These are phyloP conservation scores for Eucalyptus curtisii DNA, from an alignment of 345 rosid genomes.

Conservation along the genomic window DNA sequence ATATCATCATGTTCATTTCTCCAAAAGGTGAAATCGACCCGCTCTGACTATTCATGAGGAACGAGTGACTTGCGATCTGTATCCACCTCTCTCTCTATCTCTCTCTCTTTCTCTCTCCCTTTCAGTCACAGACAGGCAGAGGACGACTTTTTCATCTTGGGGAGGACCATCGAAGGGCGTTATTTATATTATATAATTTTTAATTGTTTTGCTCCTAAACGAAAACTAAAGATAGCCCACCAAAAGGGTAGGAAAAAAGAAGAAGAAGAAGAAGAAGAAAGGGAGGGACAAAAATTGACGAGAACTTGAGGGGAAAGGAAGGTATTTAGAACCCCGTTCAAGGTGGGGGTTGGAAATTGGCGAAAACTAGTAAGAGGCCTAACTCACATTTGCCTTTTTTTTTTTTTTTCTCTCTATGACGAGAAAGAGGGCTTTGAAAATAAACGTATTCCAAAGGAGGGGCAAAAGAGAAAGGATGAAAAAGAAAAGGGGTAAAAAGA, in stretches of 20 bases:
- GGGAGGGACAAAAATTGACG: not conserved
- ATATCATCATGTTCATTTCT: not conserved
- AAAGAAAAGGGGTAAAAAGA: not conserved
- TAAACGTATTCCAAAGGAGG: not conserved
- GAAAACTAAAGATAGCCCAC: not conserved
- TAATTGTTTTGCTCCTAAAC: not conserved
- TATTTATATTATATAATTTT: not conserved
- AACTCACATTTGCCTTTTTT: not conserved
- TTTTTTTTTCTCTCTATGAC: not conserved
- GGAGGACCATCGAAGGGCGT: not conserved
- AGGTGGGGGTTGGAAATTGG: not conserved
- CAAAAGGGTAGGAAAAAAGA: not conserved
- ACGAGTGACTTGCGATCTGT: not conserved
- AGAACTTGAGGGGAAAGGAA: constrained; percentile 4
- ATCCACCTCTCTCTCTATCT: not conserved
- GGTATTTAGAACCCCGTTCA: not conserved
- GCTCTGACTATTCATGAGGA: not conserved
- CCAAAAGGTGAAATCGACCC: not conserved
- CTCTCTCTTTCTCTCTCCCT: not conserved
- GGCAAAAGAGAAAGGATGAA: not conserved
- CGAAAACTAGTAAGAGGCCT: not conserved
- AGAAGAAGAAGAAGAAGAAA: not conserved
- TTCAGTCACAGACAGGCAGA: not conserved
- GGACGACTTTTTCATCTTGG: not conserved
- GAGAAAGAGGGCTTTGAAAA: not conserved